Conservation (phyloP, 352 stramenopile species). For the Phytophthora meadii region DNA sequence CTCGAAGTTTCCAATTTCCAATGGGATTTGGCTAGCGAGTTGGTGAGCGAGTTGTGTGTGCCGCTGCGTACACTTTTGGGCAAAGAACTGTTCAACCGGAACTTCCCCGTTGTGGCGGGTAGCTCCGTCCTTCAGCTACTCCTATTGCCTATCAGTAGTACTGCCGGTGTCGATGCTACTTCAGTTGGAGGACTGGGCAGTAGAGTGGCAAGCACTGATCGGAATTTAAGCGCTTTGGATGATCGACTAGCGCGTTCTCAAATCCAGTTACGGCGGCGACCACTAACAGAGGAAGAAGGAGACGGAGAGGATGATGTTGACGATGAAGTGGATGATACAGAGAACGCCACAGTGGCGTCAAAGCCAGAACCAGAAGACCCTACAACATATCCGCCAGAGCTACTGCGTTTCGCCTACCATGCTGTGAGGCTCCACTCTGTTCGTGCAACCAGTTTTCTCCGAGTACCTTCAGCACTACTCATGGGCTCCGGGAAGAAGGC, state of each 20-base stretch:
- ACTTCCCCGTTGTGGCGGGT: conserved; percentile 59
- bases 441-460: conserved; percentile 68
- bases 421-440: conserved; percentile 59
- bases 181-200: conserved; percentile 9
- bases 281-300: conserved; percentile 6
- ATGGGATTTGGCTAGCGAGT: conserved; percentile 76
- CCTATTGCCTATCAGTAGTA: conserved; percentile 54
- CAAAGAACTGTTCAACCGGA: conserved; percentile 54
- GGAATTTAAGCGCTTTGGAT: conserved; percentile 44
- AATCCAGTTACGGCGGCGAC: conserved; percentile 18
- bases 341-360: conserved; percentile 14
- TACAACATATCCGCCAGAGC: conserved; percentile 40
- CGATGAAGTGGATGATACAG: conserved; percentile 13
- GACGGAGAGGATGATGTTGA: conserved; percentile 26
- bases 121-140: conserved; percentile 77
- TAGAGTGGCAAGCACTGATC: conserved; percentile 14
- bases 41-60: conserved; percentile 72
- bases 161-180: conserved; percentile 17
- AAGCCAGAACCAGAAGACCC: conserved; percentile 12
- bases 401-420: conserved; percentile 67
- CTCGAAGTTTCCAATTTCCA: conserved; percentile 84
- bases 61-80: conserved; percentile 65
- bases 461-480: conserved; percentile 50
- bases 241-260: conserved; percentile 37
- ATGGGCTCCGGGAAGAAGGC: conserved; percentile 27